A percentile compares a stretch with the other conserved stretches of the same genome.
These are phyloP conservation scores for Astragalus glycyphyllos DNA, from an alignment of 306 rosid species.

Conservation along the genomic window DNA sequence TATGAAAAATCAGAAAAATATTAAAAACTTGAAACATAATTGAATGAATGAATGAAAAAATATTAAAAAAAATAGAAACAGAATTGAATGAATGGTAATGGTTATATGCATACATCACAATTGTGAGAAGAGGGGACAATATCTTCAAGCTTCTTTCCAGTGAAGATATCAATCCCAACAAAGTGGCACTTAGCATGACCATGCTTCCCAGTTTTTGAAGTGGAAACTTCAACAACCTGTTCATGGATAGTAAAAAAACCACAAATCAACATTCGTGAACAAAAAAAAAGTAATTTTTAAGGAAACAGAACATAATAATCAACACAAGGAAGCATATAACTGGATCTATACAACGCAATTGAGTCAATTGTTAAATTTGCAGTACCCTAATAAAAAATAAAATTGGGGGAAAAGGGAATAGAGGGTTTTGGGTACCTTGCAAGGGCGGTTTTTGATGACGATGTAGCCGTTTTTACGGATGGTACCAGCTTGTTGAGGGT, in stretches of 20 bases:
- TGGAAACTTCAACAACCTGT: conserved; percentile 56
- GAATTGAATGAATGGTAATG: background rate
- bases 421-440: conserved; percentile 53
- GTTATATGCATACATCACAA: conserved; percentile 60
- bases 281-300: background rate
- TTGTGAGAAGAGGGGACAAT: conserved; percentile 82
- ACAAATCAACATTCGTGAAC: background rate
- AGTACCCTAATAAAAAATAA: background rate
- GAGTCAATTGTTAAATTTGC: background rate
- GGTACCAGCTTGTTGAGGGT: conserved; percentile 83
- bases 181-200: conserved; percentile 73
- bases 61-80: conserved; percentile 23
- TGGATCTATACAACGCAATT: conserved; percentile 22
- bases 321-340: background rate
- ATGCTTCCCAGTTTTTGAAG: conserved; percentile 53
- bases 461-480: conserved; percentile 80
- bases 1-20: background rate
- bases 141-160: conserved; percentile 72
- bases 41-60: background rate
- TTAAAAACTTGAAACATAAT: background rate
- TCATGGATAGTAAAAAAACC: background rate
- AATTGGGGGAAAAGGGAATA: background rate
- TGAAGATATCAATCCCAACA: conserved; percentile 77
- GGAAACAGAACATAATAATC: background rate
- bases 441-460: conserved; percentile 72